Evolutionary conservation across 495 filamentous ascomycete genomes (phyloP), one percentile per base, ranked within the genome.

Genomic region (Oleoguttula mirabilis): DNA sequence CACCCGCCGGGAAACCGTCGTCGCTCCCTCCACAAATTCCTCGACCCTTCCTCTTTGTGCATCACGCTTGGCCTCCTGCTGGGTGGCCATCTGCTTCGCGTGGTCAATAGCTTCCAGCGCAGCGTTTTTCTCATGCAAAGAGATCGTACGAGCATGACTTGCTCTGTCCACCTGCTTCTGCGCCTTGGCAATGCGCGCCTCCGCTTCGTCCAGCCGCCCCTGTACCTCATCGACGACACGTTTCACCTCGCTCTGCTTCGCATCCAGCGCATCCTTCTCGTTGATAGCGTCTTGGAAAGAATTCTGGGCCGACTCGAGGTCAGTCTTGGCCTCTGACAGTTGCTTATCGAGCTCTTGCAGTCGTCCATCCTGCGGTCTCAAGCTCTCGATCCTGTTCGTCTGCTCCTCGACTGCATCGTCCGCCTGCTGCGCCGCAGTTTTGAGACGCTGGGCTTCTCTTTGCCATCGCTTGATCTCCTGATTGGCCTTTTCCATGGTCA

Each of bases 91-190:
- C 15, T 57, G 51, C 44, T 73, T 68, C 4, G 65, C 60, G 3
- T 68, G 55, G 4, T 73, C 65, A 14, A 82, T 60, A 3, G 37
- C 51, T 11, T 69, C 65, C 20, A 80, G 54, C 2, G 77, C 76
- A 10, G 58, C 43, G 54, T 92, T 93, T 53, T 87, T 84, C 11
- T 79, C 67, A 2, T 60, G 54, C 3, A 93, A 59, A 11, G 67
- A 67, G 4, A 72, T 55, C 21, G 63, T 62, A 22, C 77, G 74
- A 23, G 68, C 61, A 3, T 73, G 64, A 1, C 55, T 50, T 10
- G 70, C 63, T 35, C 66, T 64, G 21, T 65, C 57, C 7, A 68
- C 55, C 55, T 80, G 84, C 25, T 62, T 62, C 42, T 78, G 65
- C 15, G 73, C 72, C 56, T 85, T 79, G 10, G 46, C 55, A 7